phyloP scores from a whole-genome alignment of 768 basidiomycete genomes.

The Leucocoprinus sp. region DNA sequence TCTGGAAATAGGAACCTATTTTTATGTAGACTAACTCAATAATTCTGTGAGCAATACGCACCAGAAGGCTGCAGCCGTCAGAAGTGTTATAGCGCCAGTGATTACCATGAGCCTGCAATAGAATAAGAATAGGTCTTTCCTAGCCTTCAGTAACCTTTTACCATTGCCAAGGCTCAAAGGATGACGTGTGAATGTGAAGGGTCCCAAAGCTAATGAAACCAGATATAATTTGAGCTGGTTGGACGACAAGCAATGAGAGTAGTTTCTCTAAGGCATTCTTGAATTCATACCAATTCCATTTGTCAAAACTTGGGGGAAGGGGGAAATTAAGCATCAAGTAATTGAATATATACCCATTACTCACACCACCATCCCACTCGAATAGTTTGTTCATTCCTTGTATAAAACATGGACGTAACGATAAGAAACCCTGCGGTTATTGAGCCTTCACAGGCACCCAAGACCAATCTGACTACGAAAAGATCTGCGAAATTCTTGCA shows the following conservation, averaged over 20 bases:
- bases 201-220: slow-evolving; percentile 63
- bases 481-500: slow-evolving; percentile 63
- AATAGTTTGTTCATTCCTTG: slow-evolving; percentile 57
- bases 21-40: not conserved
- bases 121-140: not conserved
- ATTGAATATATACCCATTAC: slow-evolving; percentile 17
- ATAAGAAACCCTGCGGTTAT: slow-evolving; percentile 75
- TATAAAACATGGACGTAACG: slow-evolving; percentile 74
- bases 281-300: slow-evolving; percentile 51
- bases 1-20: slow-evolving; percentile 63
- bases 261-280: no score
- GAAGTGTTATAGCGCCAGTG: slow-evolving; percentile 50
- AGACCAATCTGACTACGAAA: slow-evolving; percentile 52
- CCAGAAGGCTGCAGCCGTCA: slow-evolving; percentile 49
- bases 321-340: not conserved
- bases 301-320: slow-evolving; percentile 74
- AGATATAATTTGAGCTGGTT: slow-evolving; percentile 59
- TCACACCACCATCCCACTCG: slow-evolving; percentile 74
- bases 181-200: slow-evolving; percentile 47
- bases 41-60: slow-evolving; percentile 18
- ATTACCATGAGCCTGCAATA: slow-evolving; percentile 57
- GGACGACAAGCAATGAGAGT: not conserved
- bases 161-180: slow-evolving; percentile 74
- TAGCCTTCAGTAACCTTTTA: slow-evolving; percentile 11
- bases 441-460: slow-evolving; percentile 66